A percentile compares a stretch with the other conserved stretches of the same genome.
phyloP scores from a whole-genome alignment of 78 protist species.

The Polysphondylium violaceum region DNA sequence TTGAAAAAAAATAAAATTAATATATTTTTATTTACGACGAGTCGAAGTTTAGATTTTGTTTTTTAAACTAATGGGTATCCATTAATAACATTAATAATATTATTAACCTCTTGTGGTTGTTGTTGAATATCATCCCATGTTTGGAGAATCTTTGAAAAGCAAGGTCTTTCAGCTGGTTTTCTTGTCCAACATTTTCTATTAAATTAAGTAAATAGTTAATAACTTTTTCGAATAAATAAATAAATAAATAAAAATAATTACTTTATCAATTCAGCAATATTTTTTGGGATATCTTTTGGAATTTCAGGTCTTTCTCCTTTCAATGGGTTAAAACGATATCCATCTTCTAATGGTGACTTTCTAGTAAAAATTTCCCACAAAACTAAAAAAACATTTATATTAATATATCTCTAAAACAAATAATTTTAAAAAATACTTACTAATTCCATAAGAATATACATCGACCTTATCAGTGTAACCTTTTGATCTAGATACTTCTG shows the following conservation, averaged over 20 bases:
- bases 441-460: slow-evolving; percentile 71
- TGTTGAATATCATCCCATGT: too few species aligned
- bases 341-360: slow-evolving; percentile 57
- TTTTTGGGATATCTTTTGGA: slow-evolving; percentile 36
- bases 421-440: slow-evolving; percentile 7
- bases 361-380: slow-evolving; percentile 71
- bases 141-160: slow-evolving; percentile 38
- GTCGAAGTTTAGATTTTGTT: too few species aligned
- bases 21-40: too few species aligned
- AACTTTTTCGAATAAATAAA: not conserved
- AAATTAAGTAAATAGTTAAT: not conserved
- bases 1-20: too few species aligned
- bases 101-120: too few species aligned
- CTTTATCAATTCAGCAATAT: slow-evolving; percentile 23
- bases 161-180: slow-evolving; percentile 54
- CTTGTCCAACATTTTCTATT: slow-evolving; percentile 58
- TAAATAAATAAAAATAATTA: not conserved
- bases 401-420: not conserved
- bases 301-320: slow-evolving; percentile 76
- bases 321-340: not conserved
- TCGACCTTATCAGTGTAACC: slow-evolving; percentile 67
- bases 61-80: too few species aligned
- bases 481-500: slow-evolving; percentile 69
- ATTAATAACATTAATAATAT: too few species aligned
- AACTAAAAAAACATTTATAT: not conserved